These are phyloP conservation scores for Fusarium concolor DNA, from an alignment of 2,329 filamentous ascomycete species.

Conservation along the genomic window DNA sequence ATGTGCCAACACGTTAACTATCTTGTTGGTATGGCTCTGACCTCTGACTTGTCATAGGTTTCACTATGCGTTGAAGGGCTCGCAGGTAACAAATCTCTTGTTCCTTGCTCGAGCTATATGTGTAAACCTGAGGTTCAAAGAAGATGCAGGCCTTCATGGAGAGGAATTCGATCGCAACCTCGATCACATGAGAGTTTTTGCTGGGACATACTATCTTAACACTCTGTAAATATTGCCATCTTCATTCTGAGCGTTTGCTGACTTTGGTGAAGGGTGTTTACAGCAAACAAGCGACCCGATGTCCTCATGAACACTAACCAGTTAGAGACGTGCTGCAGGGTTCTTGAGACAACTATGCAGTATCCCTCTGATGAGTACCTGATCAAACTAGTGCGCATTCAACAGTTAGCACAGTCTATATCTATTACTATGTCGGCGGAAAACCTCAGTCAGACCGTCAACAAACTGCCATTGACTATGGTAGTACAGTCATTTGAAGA, in stretches of 20 bases:
- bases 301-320: slow-evolving; percentile 60
- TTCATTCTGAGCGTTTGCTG: not conserved
- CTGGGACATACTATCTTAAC: slow-evolving; percentile 63
- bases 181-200: slow-evolving; percentile 61
- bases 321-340: slow-evolving; percentile 57
- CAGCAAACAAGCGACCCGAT: slow-evolving; percentile 61
- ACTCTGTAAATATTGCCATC: slow-evolving; percentile 54
- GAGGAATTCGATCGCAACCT: slow-evolving; percentile 47
- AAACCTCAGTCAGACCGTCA: slow-evolving; percentile 45
- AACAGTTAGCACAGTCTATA: slow-evolving; percentile 62
- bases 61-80: slow-evolving; percentile 61
- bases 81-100: slow-evolving; percentile 62
- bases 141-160: slow-evolving; percentile 37
- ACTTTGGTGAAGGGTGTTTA: slow-evolving; percentile 52
- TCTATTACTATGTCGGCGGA: slow-evolving; percentile 54
- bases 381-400: slow-evolving; percentile 59
- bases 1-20: slow-evolving; percentile 25
- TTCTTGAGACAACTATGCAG: slow-evolving; percentile 57
- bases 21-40: slow-evolving; percentile 19
- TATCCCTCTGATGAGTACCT: slow-evolving; percentile 58
- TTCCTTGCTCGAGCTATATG: slow-evolving; percentile 62
- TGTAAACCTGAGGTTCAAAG: slow-evolving; percentile 54
- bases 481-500: slow-evolving; percentile 59
- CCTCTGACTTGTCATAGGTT: slow-evolving; percentile 52
- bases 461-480: slow-evolving; percentile 55